These are phyloP conservation scores for Plantago ovata DNA, from an alignment of 257 asterid species.

Conservation along the genomic window DNA sequence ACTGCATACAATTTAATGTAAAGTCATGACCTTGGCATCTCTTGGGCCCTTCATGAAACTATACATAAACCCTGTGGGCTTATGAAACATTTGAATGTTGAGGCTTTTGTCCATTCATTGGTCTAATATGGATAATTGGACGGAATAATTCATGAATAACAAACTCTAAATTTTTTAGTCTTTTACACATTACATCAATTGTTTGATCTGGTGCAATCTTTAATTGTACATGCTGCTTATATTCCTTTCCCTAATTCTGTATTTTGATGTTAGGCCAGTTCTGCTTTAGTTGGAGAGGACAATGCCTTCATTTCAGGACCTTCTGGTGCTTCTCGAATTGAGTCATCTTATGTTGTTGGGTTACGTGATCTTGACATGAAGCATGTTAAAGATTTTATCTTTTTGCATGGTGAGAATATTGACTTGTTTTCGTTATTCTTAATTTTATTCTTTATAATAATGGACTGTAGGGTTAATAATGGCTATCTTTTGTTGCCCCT, in stretches of 20 bases:
- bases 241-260: constrained; percentile 20
- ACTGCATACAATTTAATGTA: background rate
- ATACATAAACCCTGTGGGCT: constrained; percentile 1
- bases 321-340: constrained; percentile 73
- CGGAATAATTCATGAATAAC: background rate
- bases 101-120: no score
- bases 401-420: constrained; percentile 73
- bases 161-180: background rate
- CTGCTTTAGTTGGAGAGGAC: constrained; percentile 83
- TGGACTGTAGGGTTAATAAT: constrained; percentile 10
- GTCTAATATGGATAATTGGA: background rate
- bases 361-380: constrained; percentile 89
- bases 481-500: constrained; percentile 1
- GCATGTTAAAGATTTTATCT: constrained; percentile 83
- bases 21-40: background rate
- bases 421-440: constrained; percentile 19
- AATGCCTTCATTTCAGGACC: constrained; percentile 52
- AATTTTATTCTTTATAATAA: constrained; percentile 12
- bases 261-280: constrained; percentile 67
- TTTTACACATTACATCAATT: no score
- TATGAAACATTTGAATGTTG: background rate
- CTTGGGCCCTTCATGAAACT: constrained; percentile 1
- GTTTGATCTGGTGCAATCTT: background rate
- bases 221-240: constrained; percentile 18
- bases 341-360: constrained; percentile 73